Evolutionary conservation across 1,139 yeast genomes (phyloP), one percentile per base, ranked within the genome.

Genomic region (Geotrichum carabidarum): DNA sequence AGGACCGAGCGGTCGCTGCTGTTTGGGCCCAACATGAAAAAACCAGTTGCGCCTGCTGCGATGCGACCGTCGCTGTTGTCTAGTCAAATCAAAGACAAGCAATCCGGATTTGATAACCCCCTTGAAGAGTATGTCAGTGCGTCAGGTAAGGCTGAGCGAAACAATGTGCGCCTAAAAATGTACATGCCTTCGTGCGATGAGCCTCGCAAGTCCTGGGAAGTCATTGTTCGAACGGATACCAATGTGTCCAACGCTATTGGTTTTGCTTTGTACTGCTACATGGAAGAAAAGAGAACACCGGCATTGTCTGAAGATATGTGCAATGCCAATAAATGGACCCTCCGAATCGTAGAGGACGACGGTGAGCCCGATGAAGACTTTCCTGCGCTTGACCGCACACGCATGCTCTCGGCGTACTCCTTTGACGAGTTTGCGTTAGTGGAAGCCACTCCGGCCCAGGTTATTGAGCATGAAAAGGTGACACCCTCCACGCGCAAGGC

Each of bases 321-420:
- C 36, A 74, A 74, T 54, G 72, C 76, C 1, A 70, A 73, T 51
- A 57, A 61, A 50, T 75, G 78, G 77, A 74, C 73, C 35, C 60
- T 74, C 51, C 67, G 74, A 14, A 71, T 75, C 31, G 76, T 73
- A 1, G 78, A 75, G 53, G 78, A 75, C 14, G 78, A 75, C 54
- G 78, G 78, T 30, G 76, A 72, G 56, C 74, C 76, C 0, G 78
- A 75, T 55, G 75, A 72, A 40, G 78, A 75, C 57, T 75, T 75
- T 55, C 78, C 78, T 0, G 77, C 78, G 0, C 61, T 75, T 34
- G 78, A 75, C 51, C 62, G 78, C 22, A 65, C 70, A 4, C 58
- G 78, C 27, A 64, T 69, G 18, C 65, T 75, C 8, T 69, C 74
- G 9, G 72, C 75, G 4, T 75, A 72, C 57, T 67, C 74, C 8